These are phyloP conservation scores for Candida easanensis DNA, from an alignment of 805 yeast genomes.

Conservation along the genomic window DNA sequence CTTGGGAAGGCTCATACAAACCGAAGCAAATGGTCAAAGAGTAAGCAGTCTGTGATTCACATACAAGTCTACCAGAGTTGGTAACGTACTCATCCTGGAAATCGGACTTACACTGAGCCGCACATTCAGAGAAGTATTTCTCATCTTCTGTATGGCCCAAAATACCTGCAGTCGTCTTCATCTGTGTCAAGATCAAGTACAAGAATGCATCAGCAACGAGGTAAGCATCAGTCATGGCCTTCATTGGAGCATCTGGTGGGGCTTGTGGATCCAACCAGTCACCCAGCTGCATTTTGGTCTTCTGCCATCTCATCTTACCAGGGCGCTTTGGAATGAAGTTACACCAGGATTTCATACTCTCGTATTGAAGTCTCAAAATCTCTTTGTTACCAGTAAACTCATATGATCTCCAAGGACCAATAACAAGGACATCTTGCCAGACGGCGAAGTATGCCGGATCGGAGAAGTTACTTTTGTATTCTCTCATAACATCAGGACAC, in stretches of 20 bases:
- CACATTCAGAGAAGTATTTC: slow-evolving; percentile 4
- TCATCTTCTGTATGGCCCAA: slow-evolving; percentile 6
- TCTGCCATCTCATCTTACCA: slow-evolving; percentile 17
- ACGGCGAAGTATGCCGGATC: slow-evolving; percentile 14
- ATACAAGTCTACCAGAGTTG: slow-evolving; percentile 9
- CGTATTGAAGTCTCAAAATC: slow-evolving; percentile 16
- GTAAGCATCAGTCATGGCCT: slow-evolving; percentile 18
- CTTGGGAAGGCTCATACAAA: slow-evolving; percentile 10
- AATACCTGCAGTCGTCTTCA: slow-evolving; percentile 8
- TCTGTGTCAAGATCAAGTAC: slow-evolving; percentile 13
- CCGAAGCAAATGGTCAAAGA: slow-evolving; percentile 16
- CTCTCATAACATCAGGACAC: slow-evolving; percentile 16
- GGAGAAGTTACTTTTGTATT: too few species aligned
- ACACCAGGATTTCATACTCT: slow-evolving; percentile 20
- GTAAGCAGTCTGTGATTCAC: slow-evolving; percentile 18
- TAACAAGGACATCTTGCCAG: slow-evolving; percentile 22
- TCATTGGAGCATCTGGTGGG: slow-evolving; percentile 20
- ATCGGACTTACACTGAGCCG: slow-evolving; percentile 10
- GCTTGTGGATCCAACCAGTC: slow-evolving; percentile 23
- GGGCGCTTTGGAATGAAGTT: slow-evolving; percentile 17
- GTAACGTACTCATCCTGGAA: slow-evolving; percentile 14
- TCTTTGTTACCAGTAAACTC: slow-evolving; percentile 14
- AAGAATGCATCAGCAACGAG: slow-evolving; percentile 21
- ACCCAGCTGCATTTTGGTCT: slow-evolving; percentile 15
- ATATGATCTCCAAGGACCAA: slow-evolving; percentile 18